Evolutionary conservation across 768 basidiomycete species (phyloP).

Genomic region (Pleurotus pulmonarius): DNA sequence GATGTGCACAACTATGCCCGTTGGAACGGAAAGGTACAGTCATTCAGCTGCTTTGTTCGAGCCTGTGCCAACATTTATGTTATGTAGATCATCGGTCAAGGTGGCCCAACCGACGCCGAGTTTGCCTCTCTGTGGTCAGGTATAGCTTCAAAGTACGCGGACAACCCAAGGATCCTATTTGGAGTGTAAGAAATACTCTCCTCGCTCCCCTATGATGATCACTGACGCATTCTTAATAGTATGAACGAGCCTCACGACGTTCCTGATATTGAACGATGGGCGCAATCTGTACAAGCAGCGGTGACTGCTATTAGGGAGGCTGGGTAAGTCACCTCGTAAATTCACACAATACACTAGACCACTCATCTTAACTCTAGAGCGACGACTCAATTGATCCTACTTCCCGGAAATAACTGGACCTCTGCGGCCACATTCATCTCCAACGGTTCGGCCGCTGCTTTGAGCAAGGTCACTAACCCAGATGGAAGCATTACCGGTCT

Average conservation of each 20-base stretch:
- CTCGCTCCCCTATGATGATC: not conserved
- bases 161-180: conserved; percentile 38
- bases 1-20: conserved; percentile 63
- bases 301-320: conserved; percentile 59
- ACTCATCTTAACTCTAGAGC: conserved; percentile 30
- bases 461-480: conserved; percentile 39
- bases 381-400: conserved; percentile 49
- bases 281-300: conserved; percentile 49
- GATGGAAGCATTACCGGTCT: conserved; percentile 42
- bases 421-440: conserved; percentile 48
- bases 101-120: conserved; percentile 50
- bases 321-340: conserved; percentile 25
- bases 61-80: not conserved
- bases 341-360: not conserved
- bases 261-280: conserved; percentile 45
- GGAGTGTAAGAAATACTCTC: conserved; percentile 34
- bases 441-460: conserved; percentile 45
- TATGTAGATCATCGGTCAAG: conserved; percentile 54
- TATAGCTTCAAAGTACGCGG: conserved; percentile 47
- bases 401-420: conserved; percentile 58
- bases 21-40: conserved; percentile 39
- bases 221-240: conserved; percentile 16
- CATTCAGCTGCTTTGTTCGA: too few relatives aligned
- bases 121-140: conserved; percentile 52
- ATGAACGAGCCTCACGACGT: conserved; percentile 68